A percentile compares a stretch with the other conserved stretches of the same genome.
Evolutionary conservation across 306 rosid species (phyloP).

Genomic region (Prunus campanulata): DNA sequence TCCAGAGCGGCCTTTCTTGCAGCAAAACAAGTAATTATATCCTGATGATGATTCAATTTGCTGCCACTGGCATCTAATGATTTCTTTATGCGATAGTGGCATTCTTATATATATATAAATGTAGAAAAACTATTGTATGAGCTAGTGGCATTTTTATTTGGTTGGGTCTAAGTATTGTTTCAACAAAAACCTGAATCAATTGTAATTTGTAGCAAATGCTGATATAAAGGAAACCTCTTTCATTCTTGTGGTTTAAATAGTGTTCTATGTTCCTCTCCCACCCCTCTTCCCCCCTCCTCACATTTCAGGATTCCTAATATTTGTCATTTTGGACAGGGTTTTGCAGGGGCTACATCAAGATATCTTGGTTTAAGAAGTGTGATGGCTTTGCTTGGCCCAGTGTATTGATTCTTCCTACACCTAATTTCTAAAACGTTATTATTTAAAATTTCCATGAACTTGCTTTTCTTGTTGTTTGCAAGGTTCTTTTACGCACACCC

Average conservation of each 20-base stretch:
- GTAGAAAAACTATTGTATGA: neutral
- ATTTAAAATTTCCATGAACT: neutral
- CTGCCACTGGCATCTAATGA: neutral
- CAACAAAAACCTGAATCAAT: neutral
- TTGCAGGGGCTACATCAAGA: slow-evolving; percentile 88
- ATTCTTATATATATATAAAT: neutral
- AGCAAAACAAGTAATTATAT: slow-evolving; percentile 68
- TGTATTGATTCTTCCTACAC: slow-evolving; percentile 51
- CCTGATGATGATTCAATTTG: neutral
- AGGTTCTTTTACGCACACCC: neutral
- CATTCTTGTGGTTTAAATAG: neutral
- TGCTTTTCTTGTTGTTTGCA: neutral
- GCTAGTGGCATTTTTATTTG: neutral
- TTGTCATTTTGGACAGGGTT: slow-evolving; percentile 54
- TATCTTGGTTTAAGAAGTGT: slow-evolving; percentile 87
- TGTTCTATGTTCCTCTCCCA: neutral
- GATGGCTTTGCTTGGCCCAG: slow-evolving; percentile 83
- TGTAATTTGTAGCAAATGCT: neutral
- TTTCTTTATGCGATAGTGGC: neutral
- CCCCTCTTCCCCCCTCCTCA: neutral
- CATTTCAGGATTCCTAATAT: slow-evolving; percentile 16
- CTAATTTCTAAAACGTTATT: slow-evolving; percentile 16
- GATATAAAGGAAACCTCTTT: neutral
- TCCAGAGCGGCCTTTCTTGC: slow-evolving; percentile 87
- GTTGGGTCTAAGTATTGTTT: neutral